Percentiles rank a stretch among this genome's conserved stretches.
Conservation (phyloP, 106 monocot species). For the Dactylorhiza incarnata region DNA sequence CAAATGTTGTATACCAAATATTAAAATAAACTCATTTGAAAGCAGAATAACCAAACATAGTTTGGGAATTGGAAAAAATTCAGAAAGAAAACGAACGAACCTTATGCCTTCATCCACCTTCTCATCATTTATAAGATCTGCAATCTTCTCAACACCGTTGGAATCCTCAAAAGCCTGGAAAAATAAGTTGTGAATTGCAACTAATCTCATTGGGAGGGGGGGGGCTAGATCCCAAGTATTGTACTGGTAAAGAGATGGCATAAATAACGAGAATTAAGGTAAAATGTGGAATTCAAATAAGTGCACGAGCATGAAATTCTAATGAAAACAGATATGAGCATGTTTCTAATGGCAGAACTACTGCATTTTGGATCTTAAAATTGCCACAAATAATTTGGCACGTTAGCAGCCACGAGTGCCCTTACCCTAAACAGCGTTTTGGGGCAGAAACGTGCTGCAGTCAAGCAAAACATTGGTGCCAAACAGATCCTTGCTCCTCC, state of each 20-base stretch:
- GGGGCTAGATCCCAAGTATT: too few relatives aligned
- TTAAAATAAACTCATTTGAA: neutral
- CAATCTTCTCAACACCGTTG: conserved; percentile 63
- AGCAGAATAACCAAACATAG: neutral
- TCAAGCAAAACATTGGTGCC: too few relatives aligned
- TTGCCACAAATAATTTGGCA: too few relatives aligned
- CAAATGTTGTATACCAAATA: neutral
- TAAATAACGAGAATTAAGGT: neutral
- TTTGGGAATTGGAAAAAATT: neutral
- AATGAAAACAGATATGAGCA: neutral
- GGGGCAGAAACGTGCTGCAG: too few relatives aligned
- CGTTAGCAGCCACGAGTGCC: too few relatives aligned
- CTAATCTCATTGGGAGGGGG: too few relatives aligned
- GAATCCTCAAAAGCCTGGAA: conserved; percentile 74
- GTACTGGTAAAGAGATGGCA: neutral
- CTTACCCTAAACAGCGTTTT: too few relatives aligned
- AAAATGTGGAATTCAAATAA: neutral
- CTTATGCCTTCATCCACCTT: conserved; percentile 65
- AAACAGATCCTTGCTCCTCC: too few relatives aligned
- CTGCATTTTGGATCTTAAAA: too few relatives aligned
- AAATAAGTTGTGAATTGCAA: neutral
- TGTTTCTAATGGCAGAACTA: neutral
- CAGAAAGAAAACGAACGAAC: conserved; percentile 17
- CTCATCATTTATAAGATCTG: conserved; percentile 77
- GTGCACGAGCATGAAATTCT: neutral